Evolutionary conservation across 108 stramenopile species (phyloP).

Genomic region (Epithemia pelagica): DNA sequence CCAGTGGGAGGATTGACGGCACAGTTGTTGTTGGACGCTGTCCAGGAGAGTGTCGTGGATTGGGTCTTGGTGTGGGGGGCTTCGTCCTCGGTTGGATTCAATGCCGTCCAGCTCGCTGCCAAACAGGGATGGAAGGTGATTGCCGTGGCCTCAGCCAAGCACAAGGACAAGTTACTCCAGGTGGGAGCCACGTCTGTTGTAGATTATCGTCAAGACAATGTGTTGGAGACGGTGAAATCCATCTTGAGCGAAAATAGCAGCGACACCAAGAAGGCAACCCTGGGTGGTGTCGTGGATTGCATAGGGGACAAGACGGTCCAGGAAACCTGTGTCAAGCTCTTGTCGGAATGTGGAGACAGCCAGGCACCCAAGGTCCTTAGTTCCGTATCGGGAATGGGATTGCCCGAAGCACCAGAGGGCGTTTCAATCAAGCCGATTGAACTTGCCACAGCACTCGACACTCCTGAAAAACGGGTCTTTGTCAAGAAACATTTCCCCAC

Average conservation of each 20-base stretch:
- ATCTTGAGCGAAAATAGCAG: neutral
- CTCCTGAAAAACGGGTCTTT: neutral
- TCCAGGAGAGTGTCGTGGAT: neutral
- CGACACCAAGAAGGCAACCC: neutral
- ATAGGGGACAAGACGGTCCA: neutral
- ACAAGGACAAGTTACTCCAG: neutral
- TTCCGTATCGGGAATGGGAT: neutral
- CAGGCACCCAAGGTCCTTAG: neutral
- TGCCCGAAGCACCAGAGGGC: neutral
- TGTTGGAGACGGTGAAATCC: neutral
- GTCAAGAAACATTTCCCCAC: neutral
- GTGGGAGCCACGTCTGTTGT: neutral
- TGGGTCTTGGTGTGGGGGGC: constrained; percentile 7
- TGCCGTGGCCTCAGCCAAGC: neutral
- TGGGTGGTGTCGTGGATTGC: constrained; percentile 7
- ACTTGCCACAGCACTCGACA: neutral
- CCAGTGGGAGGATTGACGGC: constrained; percentile 8
- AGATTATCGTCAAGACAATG: constrained; percentile 2
- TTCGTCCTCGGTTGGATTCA: constrained; percentile 4
- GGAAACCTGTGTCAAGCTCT: neutral
- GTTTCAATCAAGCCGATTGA: neutral
- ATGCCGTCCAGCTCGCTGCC: neutral
- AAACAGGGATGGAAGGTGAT: neutral
- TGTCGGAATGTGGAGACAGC: neutral
- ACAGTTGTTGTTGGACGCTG: neutral